Evolutionary conservation across 495 filamentous ascomycete species (phyloP).

Genomic region (Ascobolus immersus): DNA sequence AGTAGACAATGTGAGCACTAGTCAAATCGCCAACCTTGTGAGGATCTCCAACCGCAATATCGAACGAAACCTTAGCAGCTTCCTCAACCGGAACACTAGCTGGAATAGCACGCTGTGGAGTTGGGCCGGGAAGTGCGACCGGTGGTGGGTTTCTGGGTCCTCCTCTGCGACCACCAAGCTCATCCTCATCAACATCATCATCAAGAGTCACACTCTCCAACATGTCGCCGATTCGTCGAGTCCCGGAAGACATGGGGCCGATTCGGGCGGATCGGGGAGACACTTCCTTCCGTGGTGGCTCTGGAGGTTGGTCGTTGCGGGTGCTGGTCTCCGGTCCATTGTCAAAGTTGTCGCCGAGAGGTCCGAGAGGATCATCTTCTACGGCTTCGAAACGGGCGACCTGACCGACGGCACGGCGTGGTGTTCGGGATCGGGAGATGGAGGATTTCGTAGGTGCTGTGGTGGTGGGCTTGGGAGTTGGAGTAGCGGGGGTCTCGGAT

Average conservation of each 20-base stretch:
- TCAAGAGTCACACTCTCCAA: constrained; percentile 38
- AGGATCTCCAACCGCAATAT: constrained; percentile 86
- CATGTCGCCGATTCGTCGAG: constrained; percentile 8
- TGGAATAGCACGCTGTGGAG: constrained; percentile 29
- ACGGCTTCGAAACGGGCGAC: constrained; percentile 47
- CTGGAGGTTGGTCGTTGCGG: constrained; percentile 44
- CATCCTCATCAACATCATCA: constrained; percentile 27
- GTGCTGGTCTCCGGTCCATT: constrained; percentile 16
- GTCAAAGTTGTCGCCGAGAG: constrained; percentile 37
- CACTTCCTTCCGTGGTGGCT: constrained; percentile 69
- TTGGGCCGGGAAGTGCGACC: neutral
- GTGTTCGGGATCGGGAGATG: constrained; percentile 6
- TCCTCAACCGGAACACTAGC: constrained; percentile 72
- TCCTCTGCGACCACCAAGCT: neutral
- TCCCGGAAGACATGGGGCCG: neutral
- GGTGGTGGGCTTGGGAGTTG: constrained; percentile 1
- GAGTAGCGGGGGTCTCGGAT: too few relatives aligned
- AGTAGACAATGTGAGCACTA: constrained; percentile 91
- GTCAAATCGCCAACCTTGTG: constrained; percentile 94
- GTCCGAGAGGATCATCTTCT: constrained; percentile 79
- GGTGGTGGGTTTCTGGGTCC: constrained; percentile 3
- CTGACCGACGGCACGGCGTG: constrained; percentile 14
- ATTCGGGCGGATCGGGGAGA: constrained; percentile 5
- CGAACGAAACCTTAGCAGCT: constrained; percentile 69
- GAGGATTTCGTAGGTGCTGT: constrained; percentile 4